Evolutionary conservation across 495 filamentous ascomycete species (phyloP), one percentile per base, ranked within the genome.

Genomic region (Extremus antarcticus): DNA sequence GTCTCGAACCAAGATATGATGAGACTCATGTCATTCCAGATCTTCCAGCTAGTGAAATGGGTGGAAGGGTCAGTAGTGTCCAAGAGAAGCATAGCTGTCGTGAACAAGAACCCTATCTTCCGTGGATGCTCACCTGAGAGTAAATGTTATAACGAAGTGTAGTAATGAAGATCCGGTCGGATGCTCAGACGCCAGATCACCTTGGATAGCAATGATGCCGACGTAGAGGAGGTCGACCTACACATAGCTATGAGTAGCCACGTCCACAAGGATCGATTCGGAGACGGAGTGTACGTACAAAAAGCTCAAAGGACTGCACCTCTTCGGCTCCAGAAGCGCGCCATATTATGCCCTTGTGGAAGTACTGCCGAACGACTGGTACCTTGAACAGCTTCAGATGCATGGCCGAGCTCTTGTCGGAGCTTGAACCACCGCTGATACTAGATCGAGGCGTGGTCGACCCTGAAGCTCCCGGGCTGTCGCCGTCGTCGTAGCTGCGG

Each of bases 331-430:
- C 71, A 10, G 67, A 66, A 3, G 76, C 74, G 25, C 79, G 71
- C 79, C 79, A 83, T 13, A 83, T 66, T 17, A 82, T 68, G 1
- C 78, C 78, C 54, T 77, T 74, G 59, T 83, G 79, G 59, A 78
- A 81, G 60, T 81, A 83, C 66, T 82, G 79, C 41, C 78, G 66
- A 8, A 83, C 68, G 2, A 76, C 70, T 8, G 79, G 79, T 65
- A 70, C 73, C 55, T 74, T 74, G 59, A 72, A 81, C 50, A 82
- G 66, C 64, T 73, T 75, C 61, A 81, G 67, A 7, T 71, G 64
- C 32, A 57, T 61, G 13, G 72, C 76, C 17, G 72, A 66, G 22
- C 63, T 66, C 39, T 66, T 67, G 46, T 75, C 70, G 0, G 68
- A 67, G 24, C 70, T 71, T 70, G 71, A 75, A 53, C 72, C 69